Base-by-base conservation (phyloP, 1,284 basidiomycete species). In the Schizophyllum amplum region DNA sequence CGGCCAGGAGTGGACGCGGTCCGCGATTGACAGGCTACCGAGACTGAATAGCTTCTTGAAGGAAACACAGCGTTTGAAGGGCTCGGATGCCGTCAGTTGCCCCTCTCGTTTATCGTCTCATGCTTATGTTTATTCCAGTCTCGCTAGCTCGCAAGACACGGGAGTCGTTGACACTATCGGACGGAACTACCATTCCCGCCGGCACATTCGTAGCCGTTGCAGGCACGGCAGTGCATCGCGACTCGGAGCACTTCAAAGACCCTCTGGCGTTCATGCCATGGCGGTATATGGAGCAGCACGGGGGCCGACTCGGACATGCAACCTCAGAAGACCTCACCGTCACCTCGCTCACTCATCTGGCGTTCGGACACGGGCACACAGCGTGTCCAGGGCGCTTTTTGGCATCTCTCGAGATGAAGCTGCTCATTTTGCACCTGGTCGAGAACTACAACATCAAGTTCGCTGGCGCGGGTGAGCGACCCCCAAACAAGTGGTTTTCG, bases 371-470 rank as follows among this genome's bases (percentile, higher is more conserved):
- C 13, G 27, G 27, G 27, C 27, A 13, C 27, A 33, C 27, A 33
- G 27, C 27, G 13, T 33, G 75, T 56, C 77, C 77, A 2, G 77
- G 77, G 1, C 65, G 77, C 5, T 78, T 75, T 68, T 76, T 79
- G 60, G 76, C 74, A 0, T 69, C 68, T 15, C 70, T 66, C 54
- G 70, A 72, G 60, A 59, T 78, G 15, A 79, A 78, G 63, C 61
- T 67, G 1, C 71, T 78, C 65, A 59, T 79, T 33, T 72, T 71
- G 4, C 65, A 74, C 57, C 57, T 77, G 13, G 55, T 78, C 4
- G 22, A 73, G 21, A 72, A 70, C 48, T 79, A 78, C 60, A 77
- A 79, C 58, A 55, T 80, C 50, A 77, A 73, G 63, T 63, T 75
- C 33, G 67, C 68, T 47, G 62, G 67, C 1, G 69, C 66, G 17